A percentile compares a stretch with the other conserved stretches of the same genome.
Conservation (phyloP, 352 stramenopile genomes). For the Phytopythium oedochilum region DNA sequence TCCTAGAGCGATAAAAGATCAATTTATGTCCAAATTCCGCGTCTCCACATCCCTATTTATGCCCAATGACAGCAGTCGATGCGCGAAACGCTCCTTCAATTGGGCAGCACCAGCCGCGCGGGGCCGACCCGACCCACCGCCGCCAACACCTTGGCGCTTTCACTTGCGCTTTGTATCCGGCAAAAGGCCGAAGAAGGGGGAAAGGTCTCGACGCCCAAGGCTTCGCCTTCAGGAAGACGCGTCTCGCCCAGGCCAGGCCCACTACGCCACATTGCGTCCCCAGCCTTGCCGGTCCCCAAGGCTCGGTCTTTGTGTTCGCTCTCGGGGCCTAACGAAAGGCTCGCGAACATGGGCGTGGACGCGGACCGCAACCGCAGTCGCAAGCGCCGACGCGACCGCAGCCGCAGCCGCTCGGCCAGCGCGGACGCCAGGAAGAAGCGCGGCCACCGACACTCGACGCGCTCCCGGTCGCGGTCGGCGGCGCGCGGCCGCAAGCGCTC, state of each 20-base stretch:
- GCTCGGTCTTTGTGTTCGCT: too few relatives aligned
- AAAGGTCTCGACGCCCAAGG: neutral
- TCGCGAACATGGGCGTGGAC: slow-evolving; percentile 8
- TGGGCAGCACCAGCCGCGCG: neutral
- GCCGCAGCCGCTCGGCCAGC: slow-evolving; percentile 12
- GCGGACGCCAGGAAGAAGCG: slow-evolving; percentile 4
- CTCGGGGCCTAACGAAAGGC: neutral
- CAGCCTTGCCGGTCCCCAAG: neutral
- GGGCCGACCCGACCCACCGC: neutral
- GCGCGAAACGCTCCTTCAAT: slow-evolving; percentile 2
- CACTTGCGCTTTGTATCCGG: slow-evolving; percentile 5
- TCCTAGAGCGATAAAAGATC: neutral
- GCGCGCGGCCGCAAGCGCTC: slow-evolving; percentile 12
- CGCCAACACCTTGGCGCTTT: neutral
- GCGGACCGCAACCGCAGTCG: slow-evolving; percentile 13
- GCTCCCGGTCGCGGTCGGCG: slow-evolving; percentile 7
- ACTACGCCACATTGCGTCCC: too few relatives aligned
- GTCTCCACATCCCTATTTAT: neutral
- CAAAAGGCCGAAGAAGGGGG: neutral
- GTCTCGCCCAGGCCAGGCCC: too few relatives aligned
- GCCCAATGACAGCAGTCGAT: neutral
- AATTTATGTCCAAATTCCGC: slow-evolving; percentile 2
- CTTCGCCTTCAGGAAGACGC: neutral
- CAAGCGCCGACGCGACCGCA: slow-evolving; percentile 22
- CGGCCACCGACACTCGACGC: slow-evolving; percentile 15